phyloP scores from a whole-genome alignment of 768 basidiomycete genomes.

The Lentinula boryana region DNA sequence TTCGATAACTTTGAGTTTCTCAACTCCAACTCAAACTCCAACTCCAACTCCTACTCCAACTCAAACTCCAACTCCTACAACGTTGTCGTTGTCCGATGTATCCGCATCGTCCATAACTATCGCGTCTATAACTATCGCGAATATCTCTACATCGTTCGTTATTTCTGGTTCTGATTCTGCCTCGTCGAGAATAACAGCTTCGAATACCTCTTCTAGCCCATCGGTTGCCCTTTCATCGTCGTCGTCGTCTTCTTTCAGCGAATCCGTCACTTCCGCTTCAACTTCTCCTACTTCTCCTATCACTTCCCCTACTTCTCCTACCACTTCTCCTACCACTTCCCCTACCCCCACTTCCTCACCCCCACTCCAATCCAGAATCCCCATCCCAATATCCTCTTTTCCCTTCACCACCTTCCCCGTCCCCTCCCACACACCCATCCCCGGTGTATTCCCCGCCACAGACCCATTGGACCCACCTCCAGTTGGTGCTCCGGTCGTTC shows the following conservation, averaged over 20 bases:
- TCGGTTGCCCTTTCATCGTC: not conserved
- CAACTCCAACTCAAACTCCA: too few relatives aligned
- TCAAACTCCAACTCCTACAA: too few relatives aligned
- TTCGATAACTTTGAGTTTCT: not conserved
- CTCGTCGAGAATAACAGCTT: not conserved
- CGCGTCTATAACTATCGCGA: not conserved
- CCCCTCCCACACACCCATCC: constrained; percentile 48
- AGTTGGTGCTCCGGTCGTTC: constrained; percentile 32
- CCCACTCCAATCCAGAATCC: too few relatives aligned
- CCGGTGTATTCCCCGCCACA: constrained; percentile 46
- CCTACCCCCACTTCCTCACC: too few relatives aligned
- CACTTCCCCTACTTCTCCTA: too few relatives aligned
- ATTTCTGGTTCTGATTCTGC: not conserved
- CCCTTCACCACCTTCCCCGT: constrained; percentile 59
- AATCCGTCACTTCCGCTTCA: not conserved
- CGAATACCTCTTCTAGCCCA: not conserved
- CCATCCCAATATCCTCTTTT: too few relatives aligned
- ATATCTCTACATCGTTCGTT: not conserved
- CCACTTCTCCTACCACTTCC: constrained; percentile 43
- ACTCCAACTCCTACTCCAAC: too few relatives aligned
- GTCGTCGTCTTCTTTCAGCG: not conserved
- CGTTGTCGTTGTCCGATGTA: not conserved
- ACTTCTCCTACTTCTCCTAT: constrained; percentile 38
- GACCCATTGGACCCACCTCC: constrained; percentile 55
- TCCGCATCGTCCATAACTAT: not conserved